These are phyloP conservation scores for Colletotrichum sp. DNA, from an alignment of 2,329 filamentous ascomycete species.

Conservation along the genomic window DNA sequence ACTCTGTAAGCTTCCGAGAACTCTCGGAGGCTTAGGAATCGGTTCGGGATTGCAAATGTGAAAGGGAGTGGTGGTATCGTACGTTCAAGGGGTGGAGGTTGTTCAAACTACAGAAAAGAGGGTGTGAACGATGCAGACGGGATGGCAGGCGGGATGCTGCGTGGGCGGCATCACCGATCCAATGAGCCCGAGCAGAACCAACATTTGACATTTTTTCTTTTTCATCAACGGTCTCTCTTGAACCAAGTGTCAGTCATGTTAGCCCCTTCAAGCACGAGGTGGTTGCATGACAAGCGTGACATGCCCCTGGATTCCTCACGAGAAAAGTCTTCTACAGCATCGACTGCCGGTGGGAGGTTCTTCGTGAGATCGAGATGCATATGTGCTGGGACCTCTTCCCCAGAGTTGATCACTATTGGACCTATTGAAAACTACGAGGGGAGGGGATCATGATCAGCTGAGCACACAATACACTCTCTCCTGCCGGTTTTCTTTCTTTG, in stretches of 20 bases:
- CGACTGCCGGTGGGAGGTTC: no score
- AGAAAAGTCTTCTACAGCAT: neutral
- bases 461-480: neutral
- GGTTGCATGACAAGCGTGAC: neutral
- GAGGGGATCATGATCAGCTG: neutral
- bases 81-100: neutral
- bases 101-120: neutral
- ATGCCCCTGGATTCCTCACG: neutral
- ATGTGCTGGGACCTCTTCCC: neutral
- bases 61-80: neutral
- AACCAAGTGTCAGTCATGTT: neutral
- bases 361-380: constrained; percentile 6
- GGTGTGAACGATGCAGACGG: constrained; percentile 9
- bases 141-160: neutral
- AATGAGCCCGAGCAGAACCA: neutral
- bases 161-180: neutral
- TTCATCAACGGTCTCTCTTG: neutral
- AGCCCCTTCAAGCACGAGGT: neutral
- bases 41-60: neutral
- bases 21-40: neutral
- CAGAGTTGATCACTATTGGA: neutral
- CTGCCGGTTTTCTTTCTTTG: neutral
- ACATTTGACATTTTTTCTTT: no score
- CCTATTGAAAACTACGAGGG: neutral
- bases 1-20: neutral